Conservation (phyloP, 1,139 yeast genomes). For the Arxiozyma slooffiae region DNA sequence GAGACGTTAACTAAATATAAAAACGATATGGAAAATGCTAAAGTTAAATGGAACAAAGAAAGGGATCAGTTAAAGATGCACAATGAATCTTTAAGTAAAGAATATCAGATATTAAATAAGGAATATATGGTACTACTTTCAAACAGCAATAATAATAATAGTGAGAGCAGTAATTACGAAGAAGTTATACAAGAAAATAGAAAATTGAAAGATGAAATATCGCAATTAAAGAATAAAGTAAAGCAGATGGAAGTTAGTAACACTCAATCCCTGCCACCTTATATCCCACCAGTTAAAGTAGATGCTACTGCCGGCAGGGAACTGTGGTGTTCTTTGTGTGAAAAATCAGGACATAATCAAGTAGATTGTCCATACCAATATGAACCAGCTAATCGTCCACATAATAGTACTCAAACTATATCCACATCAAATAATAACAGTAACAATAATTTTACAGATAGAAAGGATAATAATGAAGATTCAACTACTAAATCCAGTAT, state of each 20-base stretch:
- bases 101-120: constrained; percentile 15
- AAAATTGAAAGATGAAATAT: not conserved
- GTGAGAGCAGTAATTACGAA: not conserved
- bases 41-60: constrained; percentile 24
- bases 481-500: too few relatives aligned
- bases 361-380: constrained; percentile 75
- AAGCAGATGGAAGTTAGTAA: not conserved
- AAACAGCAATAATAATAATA: too few relatives aligned
- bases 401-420: not conserved
- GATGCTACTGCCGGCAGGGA: constrained; percentile 70
- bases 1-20: constrained; percentile 11
- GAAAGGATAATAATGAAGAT: too few relatives aligned
- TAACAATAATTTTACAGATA: not conserved
- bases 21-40: constrained; percentile 12
- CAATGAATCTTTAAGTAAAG: constrained; percentile 24
- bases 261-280: not conserved
- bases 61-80: constrained; percentile 23
- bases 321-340: constrained; percentile 90
- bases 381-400: constrained; percentile 1
- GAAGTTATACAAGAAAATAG: not conserved
- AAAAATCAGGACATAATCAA: constrained; percentile 78
- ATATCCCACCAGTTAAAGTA: constrained; percentile 21
- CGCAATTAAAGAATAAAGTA: not conserved
- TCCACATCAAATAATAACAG: not conserved
- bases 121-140: not conserved